phyloP scores from a whole-genome alignment of 352 stramenopile genomes.

The Pythium vanterpoolii region DNA sequence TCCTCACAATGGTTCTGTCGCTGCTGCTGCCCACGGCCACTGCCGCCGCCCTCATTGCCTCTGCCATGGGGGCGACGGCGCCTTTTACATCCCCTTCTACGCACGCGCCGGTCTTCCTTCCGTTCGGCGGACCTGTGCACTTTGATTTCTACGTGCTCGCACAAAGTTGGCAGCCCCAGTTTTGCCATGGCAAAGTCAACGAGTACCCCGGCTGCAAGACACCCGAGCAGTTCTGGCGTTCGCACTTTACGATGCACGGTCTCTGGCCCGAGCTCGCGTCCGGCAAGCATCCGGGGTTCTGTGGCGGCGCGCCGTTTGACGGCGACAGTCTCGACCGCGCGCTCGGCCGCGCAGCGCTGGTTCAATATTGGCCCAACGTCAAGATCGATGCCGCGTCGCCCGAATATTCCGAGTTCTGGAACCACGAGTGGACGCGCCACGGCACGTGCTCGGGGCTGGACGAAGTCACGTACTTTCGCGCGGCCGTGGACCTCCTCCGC shows the following conservation, averaged over 20 bases:
- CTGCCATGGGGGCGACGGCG: too few species aligned
- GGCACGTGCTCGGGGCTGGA: slow-evolving; percentile 89
- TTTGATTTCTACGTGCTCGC: slow-evolving; percentile 91
- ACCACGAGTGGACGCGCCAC: slow-evolving; percentile 93
- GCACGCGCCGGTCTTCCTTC: slow-evolving; percentile 12
- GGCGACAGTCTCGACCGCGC: slow-evolving; percentile 44
- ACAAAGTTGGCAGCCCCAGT: slow-evolving; percentile 88
- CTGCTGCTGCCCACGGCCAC: neutral
- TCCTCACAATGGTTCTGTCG: neutral
- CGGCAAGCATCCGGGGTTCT: slow-evolving; percentile 74
- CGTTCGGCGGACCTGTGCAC: slow-evolving; percentile 5
- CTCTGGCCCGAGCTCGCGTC: slow-evolving; percentile 81
- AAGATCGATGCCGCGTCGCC: slow-evolving; percentile 52
- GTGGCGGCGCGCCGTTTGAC: slow-evolving; percentile 72
- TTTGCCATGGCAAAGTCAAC: slow-evolving; percentile 59
- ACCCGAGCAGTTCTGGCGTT: slow-evolving; percentile 70
- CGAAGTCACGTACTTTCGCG: slow-evolving; percentile 83
- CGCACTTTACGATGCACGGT: slow-evolving; percentile 88
- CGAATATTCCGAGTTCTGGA: slow-evolving; percentile 87
- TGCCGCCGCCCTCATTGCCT: neutral
- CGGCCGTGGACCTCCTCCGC: slow-evolving; percentile 74
- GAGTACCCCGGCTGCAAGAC: slow-evolving; percentile 65
- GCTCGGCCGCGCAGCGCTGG: slow-evolving; percentile 69
- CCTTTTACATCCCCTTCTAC: too few species aligned
- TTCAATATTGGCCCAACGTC: slow-evolving; percentile 86